Conservation (phyloP, 768 basidiomycete species). For the Lactarius hengduanensis region DNA sequence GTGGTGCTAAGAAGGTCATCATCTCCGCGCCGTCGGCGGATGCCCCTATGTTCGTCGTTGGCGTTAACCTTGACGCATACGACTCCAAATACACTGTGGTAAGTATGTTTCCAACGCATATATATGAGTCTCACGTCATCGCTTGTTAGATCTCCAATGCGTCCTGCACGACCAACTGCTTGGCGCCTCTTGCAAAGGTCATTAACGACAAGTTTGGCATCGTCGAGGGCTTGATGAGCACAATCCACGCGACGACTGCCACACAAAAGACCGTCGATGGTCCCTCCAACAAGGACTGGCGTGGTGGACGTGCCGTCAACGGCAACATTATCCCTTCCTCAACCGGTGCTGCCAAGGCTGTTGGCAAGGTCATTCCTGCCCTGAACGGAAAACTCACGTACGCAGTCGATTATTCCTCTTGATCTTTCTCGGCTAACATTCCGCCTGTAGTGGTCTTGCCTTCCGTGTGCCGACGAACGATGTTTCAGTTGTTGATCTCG, state of each 20-base stretch:
- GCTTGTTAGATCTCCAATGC: slow-evolving; percentile 85
- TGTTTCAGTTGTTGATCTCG: slow-evolving; percentile 98
- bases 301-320: slow-evolving; percentile 92
- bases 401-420: slow-evolving; percentile 33
- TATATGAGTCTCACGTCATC: slow-evolving; percentile 6
- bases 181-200: slow-evolving; percentile 98
- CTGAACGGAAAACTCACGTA: slow-evolving; percentile 98
- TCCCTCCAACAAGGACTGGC: slow-evolving; percentile 95
- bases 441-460: slow-evolving; percentile 66
- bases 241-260: slow-evolving; percentile 95
- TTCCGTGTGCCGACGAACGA: slow-evolving; percentile 98
- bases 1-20: slow-evolving; percentile 99
- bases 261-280: slow-evolving; percentile 96
- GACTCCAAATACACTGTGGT: slow-evolving; percentile 85
- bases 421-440: slow-evolving; percentile 7
- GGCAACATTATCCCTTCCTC: slow-evolving; percentile 99
- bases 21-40: slow-evolving; percentile 99
- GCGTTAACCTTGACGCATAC: slow-evolving; percentile 94
- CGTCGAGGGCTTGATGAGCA: slow-evolving; percentile 97
- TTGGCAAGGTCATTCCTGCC: slow-evolving; percentile 94
- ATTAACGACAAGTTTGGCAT: slow-evolving; percentile 97
- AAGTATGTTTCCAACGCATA: slow-evolving; percentile 36
- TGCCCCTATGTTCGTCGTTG: slow-evolving; percentile 91
- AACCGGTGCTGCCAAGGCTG: slow-evolving; percentile 98
- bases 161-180: slow-evolving; percentile 99